Percentiles rank a stretch among this genome's conserved stretches.
Conservation (phyloP, 2,329 filamentous ascomycete genomes). For the Stromatinia cepivora region DNA sequence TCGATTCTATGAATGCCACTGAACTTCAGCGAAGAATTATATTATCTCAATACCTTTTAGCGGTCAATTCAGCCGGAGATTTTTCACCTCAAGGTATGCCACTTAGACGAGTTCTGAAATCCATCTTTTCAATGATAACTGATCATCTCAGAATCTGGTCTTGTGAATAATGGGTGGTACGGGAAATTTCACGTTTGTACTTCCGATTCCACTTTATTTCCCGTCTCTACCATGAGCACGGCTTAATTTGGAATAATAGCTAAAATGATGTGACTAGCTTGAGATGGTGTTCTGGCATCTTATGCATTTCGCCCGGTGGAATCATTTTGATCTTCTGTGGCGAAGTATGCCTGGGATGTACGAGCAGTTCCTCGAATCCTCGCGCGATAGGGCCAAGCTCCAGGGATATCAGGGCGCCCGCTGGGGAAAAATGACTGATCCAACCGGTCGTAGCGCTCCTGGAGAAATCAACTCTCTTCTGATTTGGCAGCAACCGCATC, state of each 20-base stretch:
- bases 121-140: background rate
- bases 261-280: conserved; percentile 15
- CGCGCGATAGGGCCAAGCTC: conserved; percentile 37
- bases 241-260: background rate
- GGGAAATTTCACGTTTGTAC: conserved; percentile 46
- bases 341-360: conserved; percentile 44
- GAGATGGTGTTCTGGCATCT: conserved; percentile 49
- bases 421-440: conserved; percentile 59
- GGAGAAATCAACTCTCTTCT: conserved; percentile 62
- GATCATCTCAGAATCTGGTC: conserved; percentile 42
- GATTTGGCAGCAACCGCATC: conserved; percentile 64
- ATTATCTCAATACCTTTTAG: conserved; percentile 47
- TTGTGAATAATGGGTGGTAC: conserved; percentile 51
- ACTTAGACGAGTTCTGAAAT: too few species aligned
- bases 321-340: conserved; percentile 43
- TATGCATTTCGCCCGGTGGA: conserved; percentile 46
- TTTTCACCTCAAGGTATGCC: conserved; percentile 41
- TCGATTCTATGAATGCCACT: conserved; percentile 42
- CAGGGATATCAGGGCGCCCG: conserved; percentile 45
- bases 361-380: conserved; percentile 41
- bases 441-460: conserved; percentile 54
- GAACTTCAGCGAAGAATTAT: conserved; percentile 49
- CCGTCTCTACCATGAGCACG: background rate
- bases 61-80: conserved; percentile 45
- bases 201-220: background rate